Evolutionary conservation across 495 filamentous ascomycete genomes (phyloP).

Genomic region (Trichocladium antarcticum): DNA sequence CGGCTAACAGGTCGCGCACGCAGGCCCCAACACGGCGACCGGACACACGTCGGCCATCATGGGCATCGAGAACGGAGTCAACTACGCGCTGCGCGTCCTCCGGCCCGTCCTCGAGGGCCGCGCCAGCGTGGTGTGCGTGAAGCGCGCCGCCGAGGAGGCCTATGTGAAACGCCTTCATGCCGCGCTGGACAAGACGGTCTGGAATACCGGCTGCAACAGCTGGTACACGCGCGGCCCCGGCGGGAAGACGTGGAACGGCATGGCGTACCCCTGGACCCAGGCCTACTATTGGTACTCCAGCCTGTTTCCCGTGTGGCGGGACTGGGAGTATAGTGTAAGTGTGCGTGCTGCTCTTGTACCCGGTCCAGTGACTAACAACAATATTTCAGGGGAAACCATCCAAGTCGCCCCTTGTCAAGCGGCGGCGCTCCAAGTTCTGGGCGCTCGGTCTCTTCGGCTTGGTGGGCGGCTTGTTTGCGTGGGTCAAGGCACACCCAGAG

Average conservation of each 20-base stretch:
- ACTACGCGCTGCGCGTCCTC: slow-evolving; percentile 24
- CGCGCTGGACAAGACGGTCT: slow-evolving; percentile 21
- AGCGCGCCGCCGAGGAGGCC: slow-evolving; percentile 23
- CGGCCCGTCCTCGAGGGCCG: slow-evolving; percentile 28
- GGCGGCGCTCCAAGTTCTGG: neutral
- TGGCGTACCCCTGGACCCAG: slow-evolving; percentile 15
- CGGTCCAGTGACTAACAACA: neutral
- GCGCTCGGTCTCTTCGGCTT: neutral
- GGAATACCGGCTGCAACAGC: slow-evolving; percentile 23
- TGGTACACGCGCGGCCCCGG: slow-evolving; percentile 31
- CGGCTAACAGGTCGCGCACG: neutral
- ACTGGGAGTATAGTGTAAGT: slow-evolving; percentile 12
- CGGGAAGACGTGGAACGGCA: slow-evolving; percentile 11
- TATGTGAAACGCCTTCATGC: slow-evolving; percentile 20
- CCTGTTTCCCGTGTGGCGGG: slow-evolving; percentile 2
- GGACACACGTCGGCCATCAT: slow-evolving; percentile 35
- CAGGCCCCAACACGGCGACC: slow-evolving; percentile 36
- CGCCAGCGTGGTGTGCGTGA: slow-evolving; percentile 26
- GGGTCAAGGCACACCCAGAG: neutral
- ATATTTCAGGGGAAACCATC: neutral
- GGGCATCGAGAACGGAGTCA: slow-evolving; percentile 29
- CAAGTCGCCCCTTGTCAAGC: neutral
- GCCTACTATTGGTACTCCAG: slow-evolving; percentile 9
- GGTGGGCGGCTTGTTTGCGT: neutral
- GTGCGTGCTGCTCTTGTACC: neutral